phyloP scores from a whole-genome alignment of 179 eudicot genomes.

The Beta lomatogona region DNA sequence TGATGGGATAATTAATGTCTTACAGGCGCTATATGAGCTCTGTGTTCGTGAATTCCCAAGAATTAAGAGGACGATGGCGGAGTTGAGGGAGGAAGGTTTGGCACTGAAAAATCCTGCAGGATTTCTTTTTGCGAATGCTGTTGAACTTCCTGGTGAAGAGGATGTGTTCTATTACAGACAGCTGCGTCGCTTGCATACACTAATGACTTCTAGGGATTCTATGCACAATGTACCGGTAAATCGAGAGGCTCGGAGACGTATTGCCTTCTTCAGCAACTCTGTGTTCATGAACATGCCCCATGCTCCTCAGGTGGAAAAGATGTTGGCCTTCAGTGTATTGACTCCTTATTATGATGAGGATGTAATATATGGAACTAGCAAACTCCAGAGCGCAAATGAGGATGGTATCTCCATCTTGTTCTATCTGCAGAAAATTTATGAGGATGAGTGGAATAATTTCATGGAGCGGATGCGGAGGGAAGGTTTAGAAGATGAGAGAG shows the following conservation, averaged over 20 bases:
- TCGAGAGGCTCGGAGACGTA: conserved; percentile 79
- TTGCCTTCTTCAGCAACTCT: conserved; percentile 92
- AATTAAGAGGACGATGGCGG: conserved; percentile 40
- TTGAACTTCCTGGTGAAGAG: conserved; percentile 60
- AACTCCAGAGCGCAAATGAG: conserved; percentile 69
- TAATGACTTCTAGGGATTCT: conserved; percentile 75
- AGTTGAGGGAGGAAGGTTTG: conserved; percentile 60
- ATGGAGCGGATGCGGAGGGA: conserved; percentile 82
- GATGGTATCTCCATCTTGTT: conserved; percentile 91
- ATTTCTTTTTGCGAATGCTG: conserved; percentile 73
- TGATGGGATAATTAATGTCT: conserved; percentile 49
- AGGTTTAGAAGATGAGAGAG: conserved; percentile 67
- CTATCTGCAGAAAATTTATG: conserved; percentile 88
- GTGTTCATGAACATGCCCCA: conserved; percentile 97
- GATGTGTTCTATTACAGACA: conserved; percentile 68
- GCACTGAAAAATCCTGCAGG: conserved; percentile 51
- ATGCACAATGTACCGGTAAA: conserved; percentile 82
- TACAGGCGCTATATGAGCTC: conserved; percentile 83
- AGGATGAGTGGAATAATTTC: conserved; percentile 89
- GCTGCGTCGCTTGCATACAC: conserved; percentile 71
- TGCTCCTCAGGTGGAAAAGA: conserved; percentile 91
- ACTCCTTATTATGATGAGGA: conserved; percentile 98
- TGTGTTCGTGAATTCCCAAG: conserved; percentile 63
- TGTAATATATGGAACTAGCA: conserved; percentile 61
- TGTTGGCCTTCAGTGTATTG: conserved; percentile 88